Percentiles rank a stretch among this genome's conserved stretches.
Conservation (phyloP, 495 filamentous ascomycete species). For the Xylaria nigripes region DNA sequence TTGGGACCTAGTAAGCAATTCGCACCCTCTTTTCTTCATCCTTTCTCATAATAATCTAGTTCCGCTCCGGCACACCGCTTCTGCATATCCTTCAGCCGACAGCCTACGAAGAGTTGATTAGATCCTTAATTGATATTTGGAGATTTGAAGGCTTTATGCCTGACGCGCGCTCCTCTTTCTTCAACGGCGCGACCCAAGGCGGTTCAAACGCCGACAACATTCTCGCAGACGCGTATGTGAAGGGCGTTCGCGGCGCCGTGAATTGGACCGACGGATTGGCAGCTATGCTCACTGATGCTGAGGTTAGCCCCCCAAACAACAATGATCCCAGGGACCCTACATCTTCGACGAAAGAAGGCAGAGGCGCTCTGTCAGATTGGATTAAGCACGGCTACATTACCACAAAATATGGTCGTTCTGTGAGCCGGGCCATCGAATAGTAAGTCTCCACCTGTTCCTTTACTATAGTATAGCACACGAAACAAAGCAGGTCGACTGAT, state of each 20-base stretch:
- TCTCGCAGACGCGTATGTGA: slow-evolving; percentile 67
- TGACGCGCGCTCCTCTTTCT: slow-evolving; percentile 60
- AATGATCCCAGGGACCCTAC: slow-evolving; percentile 52
- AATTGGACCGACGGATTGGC: slow-evolving; percentile 63
- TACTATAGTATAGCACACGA: too few relatives aligned
- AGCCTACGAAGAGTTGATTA: slow-evolving; percentile 57
- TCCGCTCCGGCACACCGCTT: slow-evolving; percentile 55
- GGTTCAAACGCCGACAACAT: slow-evolving; percentile 69
- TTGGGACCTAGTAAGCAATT: slow-evolving; percentile 38
- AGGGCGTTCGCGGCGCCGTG: slow-evolving; percentile 53
- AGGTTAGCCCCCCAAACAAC: slow-evolving; percentile 51
- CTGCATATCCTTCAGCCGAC: slow-evolving; percentile 58
- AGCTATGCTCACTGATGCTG: slow-evolving; percentile 65
- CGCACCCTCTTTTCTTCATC: background rate
- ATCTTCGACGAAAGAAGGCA: slow-evolving; percentile 60
- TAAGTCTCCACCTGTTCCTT: slow-evolving; percentile 11
- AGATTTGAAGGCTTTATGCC: slow-evolving; percentile 58
- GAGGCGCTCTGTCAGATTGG: slow-evolving; percentile 67
- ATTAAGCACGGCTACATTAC: slow-evolving; percentile 55
- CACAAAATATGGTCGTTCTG: slow-evolving; percentile 50
- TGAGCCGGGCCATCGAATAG: slow-evolving; percentile 63
- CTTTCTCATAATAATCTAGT: slow-evolving; percentile 23
- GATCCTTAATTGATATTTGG: slow-evolving; percentile 65
- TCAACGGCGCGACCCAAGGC: slow-evolving; percentile 62
- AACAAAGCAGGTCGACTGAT: background rate